Conservation (phyloP, 768 basidiomycete species). For the Lactarius pseudohatsudake region DNA sequence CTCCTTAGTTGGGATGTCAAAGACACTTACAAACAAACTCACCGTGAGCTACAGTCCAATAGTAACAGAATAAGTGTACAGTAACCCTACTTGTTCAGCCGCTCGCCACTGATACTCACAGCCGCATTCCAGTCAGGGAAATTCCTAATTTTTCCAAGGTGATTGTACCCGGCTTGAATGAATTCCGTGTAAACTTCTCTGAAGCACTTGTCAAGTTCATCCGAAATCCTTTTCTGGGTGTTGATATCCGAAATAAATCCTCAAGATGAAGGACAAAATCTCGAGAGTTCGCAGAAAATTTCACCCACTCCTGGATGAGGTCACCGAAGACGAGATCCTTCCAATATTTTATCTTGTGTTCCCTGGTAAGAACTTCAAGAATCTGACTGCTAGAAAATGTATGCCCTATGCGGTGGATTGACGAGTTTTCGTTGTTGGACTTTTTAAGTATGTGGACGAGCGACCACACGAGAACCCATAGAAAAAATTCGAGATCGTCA, state of each 20-base stretch:
- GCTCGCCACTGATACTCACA: background rate
- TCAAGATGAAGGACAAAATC: no score
- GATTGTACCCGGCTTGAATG: background rate
- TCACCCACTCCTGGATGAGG: background rate
- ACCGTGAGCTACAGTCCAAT: background rate
- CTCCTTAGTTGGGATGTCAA: slow-evolving; percentile 98
- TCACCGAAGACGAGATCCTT: background rate
- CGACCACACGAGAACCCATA: background rate
- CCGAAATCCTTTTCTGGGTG: background rate
- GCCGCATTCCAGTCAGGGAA: background rate
- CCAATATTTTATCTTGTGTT: background rate
- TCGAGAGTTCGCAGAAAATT: background rate
- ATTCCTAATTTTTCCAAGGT: background rate
- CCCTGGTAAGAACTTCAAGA: background rate
- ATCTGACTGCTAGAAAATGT: background rate
- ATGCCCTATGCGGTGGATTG: background rate
- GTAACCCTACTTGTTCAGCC: background rate
- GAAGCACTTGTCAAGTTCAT: background rate
- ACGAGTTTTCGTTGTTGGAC: background rate
- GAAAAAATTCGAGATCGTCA: slow-evolving; percentile 6
- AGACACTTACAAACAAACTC: slow-evolving; percentile 51
- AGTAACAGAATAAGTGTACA: no score
- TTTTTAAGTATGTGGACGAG: background rate
- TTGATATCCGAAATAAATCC: background rate
- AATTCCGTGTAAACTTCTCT: background rate